A percentile compares a stretch with the other conserved stretches of the same genome.
These are phyloP conservation scores for Pythium periplocum DNA, from an alignment of 352 stramenopile genomes.

Conservation along the genomic window DNA sequence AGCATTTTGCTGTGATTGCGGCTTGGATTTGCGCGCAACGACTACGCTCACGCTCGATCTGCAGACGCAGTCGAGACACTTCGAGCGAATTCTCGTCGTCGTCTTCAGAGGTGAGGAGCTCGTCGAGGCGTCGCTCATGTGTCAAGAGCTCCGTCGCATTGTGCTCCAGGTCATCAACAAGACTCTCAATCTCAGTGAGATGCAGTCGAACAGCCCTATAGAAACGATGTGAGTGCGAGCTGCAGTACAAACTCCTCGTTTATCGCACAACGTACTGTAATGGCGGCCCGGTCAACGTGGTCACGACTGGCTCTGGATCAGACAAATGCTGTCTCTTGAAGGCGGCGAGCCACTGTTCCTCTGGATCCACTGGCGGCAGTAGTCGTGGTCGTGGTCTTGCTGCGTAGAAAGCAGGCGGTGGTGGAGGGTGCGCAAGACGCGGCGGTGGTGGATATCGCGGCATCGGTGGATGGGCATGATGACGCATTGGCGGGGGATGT, in stretches of 20 bases:
- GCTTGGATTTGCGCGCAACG: slow-evolving; percentile 16
- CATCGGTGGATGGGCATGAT: slow-evolving; percentile 3
- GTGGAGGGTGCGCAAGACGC: slow-evolving; percentile 3
- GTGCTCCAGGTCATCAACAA: slow-evolving; percentile 9
- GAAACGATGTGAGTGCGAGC: too few relatives aligned
- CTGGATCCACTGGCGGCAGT: not conserved
- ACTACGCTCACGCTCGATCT: slow-evolving; percentile 18
- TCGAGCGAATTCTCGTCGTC: slow-evolving; percentile 6
- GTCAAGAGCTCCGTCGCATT: slow-evolving; percentile 6
- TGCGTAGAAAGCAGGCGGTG: not conserved
- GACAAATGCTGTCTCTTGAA: slow-evolving; percentile 3
- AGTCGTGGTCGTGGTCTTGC: not conserved
- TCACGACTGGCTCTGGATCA: too few relatives aligned
- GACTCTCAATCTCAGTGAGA: not conserved
- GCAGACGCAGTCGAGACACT: slow-evolving; percentile 19
- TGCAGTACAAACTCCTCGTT: too few relatives aligned
- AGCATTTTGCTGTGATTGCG: slow-evolving; percentile 14
- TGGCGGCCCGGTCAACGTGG: too few relatives aligned
- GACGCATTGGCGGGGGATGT: not conserved
- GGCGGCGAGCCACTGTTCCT: slow-evolving; percentile 5
- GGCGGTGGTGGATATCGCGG: not conserved
- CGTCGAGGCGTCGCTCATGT: slow-evolving; percentile 6
- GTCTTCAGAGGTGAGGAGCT: not conserved
- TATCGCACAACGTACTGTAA: too few relatives aligned
- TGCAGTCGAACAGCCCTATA: not conserved